A percentile compares a stretch with the other conserved stretches of the same genome.
phyloP scores from a whole-genome alignment of 192 early-diverging fungal genomes.

The Gamsiella multidivaricata region DNA sequence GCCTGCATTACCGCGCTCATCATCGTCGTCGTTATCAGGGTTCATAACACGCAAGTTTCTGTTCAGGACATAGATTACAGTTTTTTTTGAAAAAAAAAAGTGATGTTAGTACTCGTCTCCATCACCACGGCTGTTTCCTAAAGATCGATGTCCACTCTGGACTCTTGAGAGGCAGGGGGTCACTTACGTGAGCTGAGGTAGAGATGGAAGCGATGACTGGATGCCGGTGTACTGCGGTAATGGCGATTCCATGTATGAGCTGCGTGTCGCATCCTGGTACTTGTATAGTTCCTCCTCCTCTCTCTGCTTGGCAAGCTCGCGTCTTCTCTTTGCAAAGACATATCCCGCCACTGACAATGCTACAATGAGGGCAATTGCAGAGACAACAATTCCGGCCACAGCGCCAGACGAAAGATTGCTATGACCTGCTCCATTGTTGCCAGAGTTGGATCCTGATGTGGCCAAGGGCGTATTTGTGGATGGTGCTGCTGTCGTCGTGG shows the following conservation, averaged over 20 bases:
- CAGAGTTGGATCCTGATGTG: background rate
- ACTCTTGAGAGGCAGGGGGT: too few species aligned
- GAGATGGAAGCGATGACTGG: constrained; percentile 23
- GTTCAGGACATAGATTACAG: too few species aligned
- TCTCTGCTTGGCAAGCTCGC: constrained; percentile 28
- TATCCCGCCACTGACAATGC: constrained; percentile 43
- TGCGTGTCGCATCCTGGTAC: constrained; percentile 28
- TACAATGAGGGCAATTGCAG: constrained; percentile 31
- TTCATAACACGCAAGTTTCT: constrained; percentile 50
- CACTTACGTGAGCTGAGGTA: constrained; percentile 44
- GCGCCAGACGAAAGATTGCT: constrained; percentile 37
- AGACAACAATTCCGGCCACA: constrained; percentile 41
- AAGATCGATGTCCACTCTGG: too few species aligned
- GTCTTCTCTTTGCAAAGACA: constrained; percentile 19
- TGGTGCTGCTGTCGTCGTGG: background rate
- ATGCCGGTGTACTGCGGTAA: constrained; percentile 45
- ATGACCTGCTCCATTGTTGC: background rate
- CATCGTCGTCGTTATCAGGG: constrained; percentile 42
- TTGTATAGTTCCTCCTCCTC: constrained; percentile 39
- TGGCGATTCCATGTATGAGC: constrained; percentile 37
- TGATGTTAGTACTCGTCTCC: background rate
- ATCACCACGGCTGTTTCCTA: too few species aligned
- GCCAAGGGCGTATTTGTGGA: background rate
- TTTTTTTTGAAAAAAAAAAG: background rate
- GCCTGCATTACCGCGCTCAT: background rate